These are phyloP conservation scores for Lactarius akahatsu DNA, from an alignment of 768 basidiomycete species.

Conservation along the genomic window DNA sequence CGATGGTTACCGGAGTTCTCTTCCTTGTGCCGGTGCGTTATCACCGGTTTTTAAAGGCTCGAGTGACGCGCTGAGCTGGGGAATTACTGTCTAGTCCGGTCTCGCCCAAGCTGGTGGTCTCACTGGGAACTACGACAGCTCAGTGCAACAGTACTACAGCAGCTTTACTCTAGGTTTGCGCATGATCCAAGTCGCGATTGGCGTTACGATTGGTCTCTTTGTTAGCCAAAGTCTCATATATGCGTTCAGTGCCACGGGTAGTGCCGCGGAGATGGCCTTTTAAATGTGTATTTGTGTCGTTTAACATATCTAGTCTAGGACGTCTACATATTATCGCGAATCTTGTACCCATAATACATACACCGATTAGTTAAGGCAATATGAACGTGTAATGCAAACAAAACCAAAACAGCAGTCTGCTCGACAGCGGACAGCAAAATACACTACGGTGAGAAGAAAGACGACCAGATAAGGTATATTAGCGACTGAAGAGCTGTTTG, in stretches of 20 bases:
- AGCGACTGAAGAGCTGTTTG: constrained; percentile 63
- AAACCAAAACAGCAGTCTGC: neutral
- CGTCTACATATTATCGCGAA: constrained; percentile 22
- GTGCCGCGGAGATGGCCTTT: constrained; percentile 73
- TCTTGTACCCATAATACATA: constrained; percentile 24
- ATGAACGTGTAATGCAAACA: constrained; percentile 9
- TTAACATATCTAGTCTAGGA: constrained; percentile 23
- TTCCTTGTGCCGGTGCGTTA: constrained; percentile 80
- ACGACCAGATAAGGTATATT: neutral
- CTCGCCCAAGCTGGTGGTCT: constrained; percentile 75
- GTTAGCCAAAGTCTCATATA: constrained; percentile 80
- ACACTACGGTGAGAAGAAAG: neutral
- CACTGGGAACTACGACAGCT: constrained; percentile 56
- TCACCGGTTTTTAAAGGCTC: constrained; percentile 1
- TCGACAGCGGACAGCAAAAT: constrained; percentile 3
- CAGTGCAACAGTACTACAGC: constrained; percentile 68
- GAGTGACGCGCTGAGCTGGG: neutral
- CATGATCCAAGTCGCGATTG: constrained; percentile 83
- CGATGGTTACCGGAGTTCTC: constrained; percentile 92
- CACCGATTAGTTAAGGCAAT: constrained; percentile 21
- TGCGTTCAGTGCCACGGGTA: constrained; percentile 70
- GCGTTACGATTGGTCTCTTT: constrained; percentile 83
- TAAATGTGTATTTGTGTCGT: constrained; percentile 33
- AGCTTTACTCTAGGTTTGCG: constrained; percentile 78
- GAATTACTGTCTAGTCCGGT: constrained; percentile 51